phyloP scores from a whole-genome alignment of 352 stramenopile genomes.

The Phytophthora macrochlamydospora region DNA sequence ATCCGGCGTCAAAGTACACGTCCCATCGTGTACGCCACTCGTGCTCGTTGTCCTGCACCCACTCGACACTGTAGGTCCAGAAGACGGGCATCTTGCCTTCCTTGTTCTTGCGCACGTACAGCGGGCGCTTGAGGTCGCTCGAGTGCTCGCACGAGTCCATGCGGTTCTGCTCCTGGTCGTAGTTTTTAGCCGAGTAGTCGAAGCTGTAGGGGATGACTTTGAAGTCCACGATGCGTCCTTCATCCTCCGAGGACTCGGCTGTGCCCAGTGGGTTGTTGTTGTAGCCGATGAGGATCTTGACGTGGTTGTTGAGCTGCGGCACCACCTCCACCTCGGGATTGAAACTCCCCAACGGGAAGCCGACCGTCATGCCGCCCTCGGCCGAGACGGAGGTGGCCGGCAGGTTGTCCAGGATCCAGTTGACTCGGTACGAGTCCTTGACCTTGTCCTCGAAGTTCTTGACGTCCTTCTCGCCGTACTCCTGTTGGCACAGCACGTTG shows the following conservation, averaged over 20 bases:
- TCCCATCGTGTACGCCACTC: slow-evolving; percentile 99
- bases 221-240: slow-evolving; percentile 99
- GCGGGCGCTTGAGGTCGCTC: slow-evolving; percentile 58
- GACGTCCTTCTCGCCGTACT: slow-evolving; percentile 93
- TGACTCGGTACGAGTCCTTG: slow-evolving; percentile 97
- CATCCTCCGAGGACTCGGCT: slow-evolving; percentile 56
- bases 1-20: slow-evolving; percentile 96
- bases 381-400: slow-evolving; percentile 82
- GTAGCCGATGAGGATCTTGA: slow-evolving; percentile 99
- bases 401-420: slow-evolving; percentile 99
- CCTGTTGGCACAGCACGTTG: slow-evolving; percentile 74
- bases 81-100: slow-evolving; percentile 85
- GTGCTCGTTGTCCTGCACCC: slow-evolving; percentile 93
- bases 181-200: slow-evolving; percentile 89
- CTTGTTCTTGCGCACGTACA: slow-evolving; percentile 89
- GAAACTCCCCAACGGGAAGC: slow-evolving; percentile 90
- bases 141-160: slow-evolving; percentile 83
- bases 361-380: slow-evolving; percentile 74
- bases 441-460: slow-evolving; percentile 94
- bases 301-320: slow-evolving; percentile 97
- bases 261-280: slow-evolving; percentile 88
- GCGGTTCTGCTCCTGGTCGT: slow-evolving; percentile 61
- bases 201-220: slow-evolving; percentile 97
- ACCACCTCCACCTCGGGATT: slow-evolving; percentile 92
- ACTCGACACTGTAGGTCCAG: slow-evolving; percentile 99